Conservation (phyloP, 2,329 filamentous ascomycete species). For the Seiridium cupressi region DNA sequence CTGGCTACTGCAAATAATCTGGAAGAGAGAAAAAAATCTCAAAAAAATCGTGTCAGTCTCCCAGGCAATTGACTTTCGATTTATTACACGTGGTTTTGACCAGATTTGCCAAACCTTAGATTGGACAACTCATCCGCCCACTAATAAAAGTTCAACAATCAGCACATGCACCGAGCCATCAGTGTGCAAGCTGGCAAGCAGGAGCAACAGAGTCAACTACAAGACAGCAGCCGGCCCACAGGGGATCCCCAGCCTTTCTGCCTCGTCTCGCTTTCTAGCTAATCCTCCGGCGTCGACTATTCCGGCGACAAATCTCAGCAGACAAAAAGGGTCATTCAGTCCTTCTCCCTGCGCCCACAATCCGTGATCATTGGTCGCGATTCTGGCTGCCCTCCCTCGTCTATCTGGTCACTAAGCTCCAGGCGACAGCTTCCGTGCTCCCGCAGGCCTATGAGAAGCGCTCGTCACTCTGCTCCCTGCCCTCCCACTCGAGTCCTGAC, state of each 20-base stretch:
- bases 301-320: neutral
- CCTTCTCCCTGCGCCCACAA: neutral
- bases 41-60: too few relatives aligned
- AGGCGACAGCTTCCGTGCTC: neutral
- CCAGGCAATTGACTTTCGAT: too few relatives aligned
- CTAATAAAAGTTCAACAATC: neutral
- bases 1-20: too few relatives aligned
- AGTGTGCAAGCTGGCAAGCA: neutral
- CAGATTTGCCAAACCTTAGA: too few relatives aligned
- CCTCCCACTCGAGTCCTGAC: neutral
- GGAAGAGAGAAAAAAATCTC: too few relatives aligned
- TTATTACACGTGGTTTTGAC: too few relatives aligned
- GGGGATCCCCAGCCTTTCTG: conserved; percentile 6
- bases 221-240: neutral
- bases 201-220: neutral
- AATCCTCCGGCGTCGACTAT: neutral
- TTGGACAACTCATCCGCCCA: too few relatives aligned
- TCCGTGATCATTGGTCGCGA: neutral
- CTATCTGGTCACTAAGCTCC: neutral
- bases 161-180: neutral
- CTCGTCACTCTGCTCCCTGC: neutral
- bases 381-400: neutral
- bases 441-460: neutral
- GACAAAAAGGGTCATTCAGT: neutral
- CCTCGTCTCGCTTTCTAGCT: conserved; percentile 1